phyloP scores from a whole-genome alignment of 176 grass and related monocot species.

The Musa troglodytarum region DNA sequence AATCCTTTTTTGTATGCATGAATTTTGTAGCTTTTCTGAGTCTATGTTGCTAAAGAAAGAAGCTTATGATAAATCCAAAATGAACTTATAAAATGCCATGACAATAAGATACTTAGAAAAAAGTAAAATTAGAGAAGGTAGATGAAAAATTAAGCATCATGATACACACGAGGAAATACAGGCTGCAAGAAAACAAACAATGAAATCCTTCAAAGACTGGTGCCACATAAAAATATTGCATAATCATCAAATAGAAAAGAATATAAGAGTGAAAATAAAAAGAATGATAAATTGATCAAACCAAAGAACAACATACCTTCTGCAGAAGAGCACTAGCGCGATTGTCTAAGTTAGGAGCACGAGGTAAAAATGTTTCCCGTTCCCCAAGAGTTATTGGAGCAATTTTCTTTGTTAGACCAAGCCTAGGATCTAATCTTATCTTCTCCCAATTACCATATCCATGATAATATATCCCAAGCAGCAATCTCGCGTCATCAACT shows the following conservation, averaged over 20 bases:
- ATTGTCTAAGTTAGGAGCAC: constrained; percentile 97
- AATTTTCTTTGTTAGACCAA: constrained; percentile 80
- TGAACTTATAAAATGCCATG: no score
- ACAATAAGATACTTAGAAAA: no score
- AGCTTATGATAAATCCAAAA: no score
- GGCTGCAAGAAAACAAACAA: no score
- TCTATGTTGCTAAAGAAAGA: no score
- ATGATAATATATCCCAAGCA: constrained; percentile 94
- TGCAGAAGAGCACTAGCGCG: constrained; percentile 88
- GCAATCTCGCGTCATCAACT: constrained; percentile 99
- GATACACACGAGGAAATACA: no score
- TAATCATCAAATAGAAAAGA: constrained; percentile 14
- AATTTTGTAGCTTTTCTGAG: no score
- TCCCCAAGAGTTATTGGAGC: constrained; percentile 92
- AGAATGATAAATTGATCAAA: background rate
- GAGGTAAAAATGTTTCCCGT: constrained; percentile 90
- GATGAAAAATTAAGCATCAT: no score
- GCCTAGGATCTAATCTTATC: constrained; percentile 75
- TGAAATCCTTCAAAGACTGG: no score
- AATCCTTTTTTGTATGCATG: no score
- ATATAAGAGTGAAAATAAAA: background rate
- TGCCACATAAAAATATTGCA: background rate
- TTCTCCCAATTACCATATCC: constrained; percentile 99
- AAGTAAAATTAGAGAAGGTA: no score
- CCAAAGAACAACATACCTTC: constrained; percentile 36